These are phyloP conservation scores for Musa troglodytarum DNA, from an alignment of 176 grass and related monocot species.

Conservation along the genomic window DNA sequence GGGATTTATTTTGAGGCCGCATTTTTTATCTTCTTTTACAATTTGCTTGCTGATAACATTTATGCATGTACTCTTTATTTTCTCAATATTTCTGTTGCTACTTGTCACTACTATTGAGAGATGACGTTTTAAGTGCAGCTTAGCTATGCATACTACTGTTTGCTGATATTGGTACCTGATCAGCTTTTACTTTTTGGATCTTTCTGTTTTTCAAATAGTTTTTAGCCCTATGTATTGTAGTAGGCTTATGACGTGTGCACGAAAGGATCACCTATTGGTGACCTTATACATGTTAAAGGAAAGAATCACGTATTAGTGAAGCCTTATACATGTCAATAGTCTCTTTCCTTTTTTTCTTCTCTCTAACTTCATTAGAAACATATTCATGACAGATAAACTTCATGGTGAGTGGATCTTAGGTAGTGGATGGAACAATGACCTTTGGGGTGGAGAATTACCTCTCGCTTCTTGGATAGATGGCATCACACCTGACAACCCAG, in stretches of 20 bases:
- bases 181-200: not conserved
- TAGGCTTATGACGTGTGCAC: not conserved
- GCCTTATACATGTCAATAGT: not conserved
- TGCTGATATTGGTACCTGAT: not conserved
- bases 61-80: too few relatives aligned
- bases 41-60: too few relatives aligned
- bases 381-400: constrained; percentile 38
- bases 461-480: constrained; percentile 70
- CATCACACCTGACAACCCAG: constrained; percentile 76
- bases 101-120: not conserved
- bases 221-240: not conserved
- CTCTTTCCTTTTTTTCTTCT: not conserved
- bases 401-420: constrained; percentile 62
- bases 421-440: constrained; percentile 86
- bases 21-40: too few relatives aligned
- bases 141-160: not conserved
- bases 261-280: too few relatives aligned
- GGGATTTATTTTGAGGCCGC: too few relatives aligned
- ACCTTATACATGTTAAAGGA: too few relatives aligned
- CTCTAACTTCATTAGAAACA: not conserved
- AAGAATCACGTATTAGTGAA: too few relatives aligned
- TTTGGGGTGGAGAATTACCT: constrained; percentile 55
- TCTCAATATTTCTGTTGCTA: too few relatives aligned
- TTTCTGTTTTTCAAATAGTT: too few relatives aligned
- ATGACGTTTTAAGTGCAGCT: not conserved